Conservation (phyloP, 805 yeast species). For the Wickerhamiella sergipiensis region DNA sequence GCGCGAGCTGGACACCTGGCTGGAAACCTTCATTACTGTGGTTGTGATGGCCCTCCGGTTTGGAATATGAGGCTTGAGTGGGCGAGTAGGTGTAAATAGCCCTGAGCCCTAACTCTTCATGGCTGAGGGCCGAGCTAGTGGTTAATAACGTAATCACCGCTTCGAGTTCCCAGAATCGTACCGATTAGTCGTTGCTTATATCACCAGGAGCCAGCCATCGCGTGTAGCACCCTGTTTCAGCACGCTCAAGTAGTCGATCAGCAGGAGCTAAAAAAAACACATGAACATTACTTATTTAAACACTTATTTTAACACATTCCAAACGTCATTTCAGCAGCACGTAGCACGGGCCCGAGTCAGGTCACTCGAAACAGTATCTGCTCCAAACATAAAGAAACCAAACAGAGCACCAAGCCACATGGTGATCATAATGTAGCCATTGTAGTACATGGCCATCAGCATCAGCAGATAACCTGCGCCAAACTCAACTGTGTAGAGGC, state of each 20-base stretch:
- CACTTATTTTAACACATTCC: background rate
- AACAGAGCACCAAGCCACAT: constrained; percentile 49
- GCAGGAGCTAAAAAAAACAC: too few relatives aligned
- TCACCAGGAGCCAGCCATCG: too few relatives aligned
- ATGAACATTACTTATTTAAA: too few relatives aligned
- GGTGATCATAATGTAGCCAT: constrained; percentile 51
- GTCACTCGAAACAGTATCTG: constrained; percentile 29
- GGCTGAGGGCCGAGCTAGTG: too few relatives aligned
- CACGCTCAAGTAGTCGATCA: too few relatives aligned
- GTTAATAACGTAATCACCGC: too few relatives aligned
- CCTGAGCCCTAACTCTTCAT: background rate
- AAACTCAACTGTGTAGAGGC: constrained; percentile 45
- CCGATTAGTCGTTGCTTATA: too few relatives aligned
- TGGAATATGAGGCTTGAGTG: background rate
- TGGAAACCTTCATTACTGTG: constrained; percentile 19
- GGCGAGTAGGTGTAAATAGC: constrained; percentile 1
- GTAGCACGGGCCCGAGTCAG: background rate
- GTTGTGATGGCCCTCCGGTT: background rate
- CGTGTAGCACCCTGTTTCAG: too few relatives aligned
- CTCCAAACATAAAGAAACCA: constrained; percentile 42
- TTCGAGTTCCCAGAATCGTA: too few relatives aligned
- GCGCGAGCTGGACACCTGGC: constrained; percentile 95
- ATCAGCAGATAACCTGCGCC: constrained; percentile 51
- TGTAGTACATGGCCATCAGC: constrained; percentile 65
- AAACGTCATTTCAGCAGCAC: too few relatives aligned